Evolutionary conservation across 176 grass and related monocot species (phyloP).

Genomic region (Sorghum bicolor): DNA sequence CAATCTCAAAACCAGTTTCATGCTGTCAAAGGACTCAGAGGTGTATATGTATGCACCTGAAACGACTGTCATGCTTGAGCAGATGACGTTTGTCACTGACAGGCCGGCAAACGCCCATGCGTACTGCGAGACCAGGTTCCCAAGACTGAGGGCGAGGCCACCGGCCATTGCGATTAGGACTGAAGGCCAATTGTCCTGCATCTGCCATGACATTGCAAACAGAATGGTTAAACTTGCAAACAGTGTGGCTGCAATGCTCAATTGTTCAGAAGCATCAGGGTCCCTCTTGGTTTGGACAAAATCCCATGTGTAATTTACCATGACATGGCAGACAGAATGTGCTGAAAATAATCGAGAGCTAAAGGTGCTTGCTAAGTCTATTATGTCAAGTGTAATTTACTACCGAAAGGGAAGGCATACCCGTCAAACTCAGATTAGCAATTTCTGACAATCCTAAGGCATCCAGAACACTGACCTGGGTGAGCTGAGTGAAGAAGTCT

Average conservation of each 20-base stretch:
- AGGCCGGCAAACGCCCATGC: not conserved
- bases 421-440: too few species aligned
- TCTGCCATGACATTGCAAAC: not conserved
- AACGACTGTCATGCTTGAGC: conserved; percentile 41
- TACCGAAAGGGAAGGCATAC: too few species aligned
- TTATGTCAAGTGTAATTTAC: too few species aligned
- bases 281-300: too few species aligned
- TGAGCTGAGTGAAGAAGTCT: conserved; percentile 45
- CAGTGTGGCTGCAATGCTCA: not conserved
- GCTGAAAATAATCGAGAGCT: too few species aligned
- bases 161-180: conserved; percentile 33
- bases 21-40: not conserved
- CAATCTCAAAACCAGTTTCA: not conserved
- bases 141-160: conserved; percentile 23
- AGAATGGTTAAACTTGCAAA: not conserved
- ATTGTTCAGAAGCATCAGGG: too few species aligned
- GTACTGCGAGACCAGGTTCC: conserved; percentile 23
- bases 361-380: too few species aligned
- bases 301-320: too few species aligned
- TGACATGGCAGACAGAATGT: too few species aligned
- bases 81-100: conserved; percentile 40
- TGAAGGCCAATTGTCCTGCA: conserved; percentile 40
- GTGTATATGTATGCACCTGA: not conserved
- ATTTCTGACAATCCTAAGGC: too few species aligned
- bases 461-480: conserved; percentile 6